Base-by-base conservation (phyloP, 1,284 basidiomycete genomes). In the Thelephora terrestris region DNA sequence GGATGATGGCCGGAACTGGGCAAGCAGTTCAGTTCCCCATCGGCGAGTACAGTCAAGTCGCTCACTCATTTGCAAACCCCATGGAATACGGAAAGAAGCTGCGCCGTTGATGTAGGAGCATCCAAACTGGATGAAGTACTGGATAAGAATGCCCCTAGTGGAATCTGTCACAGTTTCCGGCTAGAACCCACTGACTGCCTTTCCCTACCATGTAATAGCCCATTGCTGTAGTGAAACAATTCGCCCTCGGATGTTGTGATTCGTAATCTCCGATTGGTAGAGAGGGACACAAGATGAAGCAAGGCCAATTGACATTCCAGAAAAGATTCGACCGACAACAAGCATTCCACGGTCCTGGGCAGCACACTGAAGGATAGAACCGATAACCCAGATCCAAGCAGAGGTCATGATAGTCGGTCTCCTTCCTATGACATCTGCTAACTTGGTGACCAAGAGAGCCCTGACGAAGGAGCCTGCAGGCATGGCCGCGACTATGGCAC, bases 151-250 rank as follows among this genome's bases (percentile, higher is more conserved):
- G 63, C 81, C 83, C 79, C 81, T 42, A n/a, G 10, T 5, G n/a
- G 25, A 23, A 20, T 2, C 4, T 16, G 39, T 16, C 20, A 12
- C n/a, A 21, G 21, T 14, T 10, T 9, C 10, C 12, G 20, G n/a
- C 18, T 12, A 21, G 6, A 21, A 3, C n/a, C n/a, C 10, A 20
- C 5, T 20, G 39, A n/a, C 20, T 3, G 29, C 12, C 29, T 10
- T 32, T 32, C 25, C 50, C 17, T 12, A 70, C 39, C 39, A 80
- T 0, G 79, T 81, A 55, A 81, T 82, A 5, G 76, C 72, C 71
- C 84, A 86, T 70, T 88, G 85, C 58, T 89, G 85, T 50, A 88
- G 65, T 5, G 85, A 78, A 37, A 88, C 81, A 53, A 87, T 73
- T 32, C 83, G 78, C 35, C 85, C 85, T 57, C 86, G 81, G 57